phyloP scores from a whole-genome alignment of 257 asterid genomes.

The Striga asiatica region DNA sequence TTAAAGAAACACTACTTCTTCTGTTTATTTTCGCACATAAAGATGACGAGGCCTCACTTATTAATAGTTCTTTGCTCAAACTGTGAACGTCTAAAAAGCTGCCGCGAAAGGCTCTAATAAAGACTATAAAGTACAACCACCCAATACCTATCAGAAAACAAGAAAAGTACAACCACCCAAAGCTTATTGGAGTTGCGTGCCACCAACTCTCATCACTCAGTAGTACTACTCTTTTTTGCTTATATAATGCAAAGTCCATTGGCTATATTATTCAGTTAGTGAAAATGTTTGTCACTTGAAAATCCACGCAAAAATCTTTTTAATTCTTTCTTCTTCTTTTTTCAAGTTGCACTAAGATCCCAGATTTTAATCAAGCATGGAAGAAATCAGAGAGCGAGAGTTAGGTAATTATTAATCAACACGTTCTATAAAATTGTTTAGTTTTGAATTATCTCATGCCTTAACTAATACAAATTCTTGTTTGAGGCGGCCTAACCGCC shows the following conservation, averaged over 20 bases:
- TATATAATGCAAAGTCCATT: not conserved
- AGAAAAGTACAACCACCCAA: conserved; percentile 11
- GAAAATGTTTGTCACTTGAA: too few species aligned
- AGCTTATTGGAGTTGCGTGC: conserved; percentile 9
- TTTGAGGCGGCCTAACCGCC: too few species aligned
- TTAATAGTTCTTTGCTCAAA: not conserved
- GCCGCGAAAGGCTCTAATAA: not conserved
- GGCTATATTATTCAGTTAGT: too few species aligned
- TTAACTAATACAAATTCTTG: too few species aligned
- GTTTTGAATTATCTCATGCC: not conserved
- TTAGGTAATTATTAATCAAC: conserved; percentile 8
- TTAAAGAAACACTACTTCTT: not conserved
- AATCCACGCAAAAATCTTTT: too few species aligned
- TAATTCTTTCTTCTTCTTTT: too few species aligned
- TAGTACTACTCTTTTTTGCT: not conserved
- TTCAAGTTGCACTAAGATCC: not conserved
- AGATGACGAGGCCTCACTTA: conserved; percentile 8
- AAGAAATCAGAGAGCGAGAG: conserved; percentile 11
- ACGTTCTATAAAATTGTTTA: not conserved
- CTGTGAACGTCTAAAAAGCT: not conserved
- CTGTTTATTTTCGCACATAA: not conserved
- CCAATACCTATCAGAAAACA: conserved; percentile 9
- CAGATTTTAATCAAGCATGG: conserved; percentile 7
- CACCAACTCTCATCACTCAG: not conserved
- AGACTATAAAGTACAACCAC: not conserved